These are phyloP conservation scores for Penicillium sp. DNA, from an alignment of 2,329 filamentous ascomycete genomes.

Conservation along the genomic window DNA sequence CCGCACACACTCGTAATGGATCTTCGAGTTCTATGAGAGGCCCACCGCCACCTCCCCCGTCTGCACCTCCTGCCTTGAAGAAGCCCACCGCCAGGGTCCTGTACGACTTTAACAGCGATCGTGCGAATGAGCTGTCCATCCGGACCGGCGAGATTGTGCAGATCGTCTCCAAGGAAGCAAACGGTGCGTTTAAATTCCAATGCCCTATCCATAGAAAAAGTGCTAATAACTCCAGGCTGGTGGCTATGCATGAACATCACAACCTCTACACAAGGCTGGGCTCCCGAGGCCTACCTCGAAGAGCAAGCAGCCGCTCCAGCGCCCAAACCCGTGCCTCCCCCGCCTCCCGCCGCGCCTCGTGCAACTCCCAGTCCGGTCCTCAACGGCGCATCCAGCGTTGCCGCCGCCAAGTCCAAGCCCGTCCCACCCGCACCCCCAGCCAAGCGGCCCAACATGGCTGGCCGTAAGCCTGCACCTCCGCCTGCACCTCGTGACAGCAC, in stretches of 20 bases:
- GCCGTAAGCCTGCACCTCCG: slow-evolving; percentile 65
- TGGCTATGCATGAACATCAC: slow-evolving; percentile 79
- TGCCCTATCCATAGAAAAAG: background rate
- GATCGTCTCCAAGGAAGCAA: slow-evolving; percentile 89
- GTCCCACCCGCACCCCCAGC: slow-evolving; percentile 71
- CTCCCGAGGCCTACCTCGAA: slow-evolving; percentile 89
- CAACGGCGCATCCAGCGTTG: slow-evolving; percentile 39
- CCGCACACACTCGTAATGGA: slow-evolving; percentile 47
- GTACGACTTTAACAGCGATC: slow-evolving; percentile 86
- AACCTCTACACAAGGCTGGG: slow-evolving; percentile 76
- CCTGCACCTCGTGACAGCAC: slow-evolving; percentile 64
- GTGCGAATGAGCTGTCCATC: slow-evolving; percentile 78
- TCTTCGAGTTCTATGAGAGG: slow-evolving; percentile 58
- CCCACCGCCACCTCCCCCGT: slow-evolving; percentile 64
- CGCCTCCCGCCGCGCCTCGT: slow-evolving; percentile 45
- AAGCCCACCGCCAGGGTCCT: slow-evolving; percentile 83
- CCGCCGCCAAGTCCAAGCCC: slow-evolving; percentile 57
- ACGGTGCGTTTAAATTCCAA: slow-evolving; percentile 60
- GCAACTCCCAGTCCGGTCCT: slow-evolving; percentile 62
- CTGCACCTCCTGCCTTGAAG: slow-evolving; percentile 55
- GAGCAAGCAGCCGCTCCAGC: slow-evolving; percentile 55
- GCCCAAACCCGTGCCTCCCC: slow-evolving; percentile 56
- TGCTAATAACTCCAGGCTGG: slow-evolving; percentile 64
- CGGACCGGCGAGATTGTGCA: slow-evolving; percentile 75
- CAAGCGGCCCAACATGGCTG: slow-evolving; percentile 67